Base-by-base conservation (phyloP, 2,329 filamentous ascomycete genomes). In the Monosporascus sp. region DNA sequence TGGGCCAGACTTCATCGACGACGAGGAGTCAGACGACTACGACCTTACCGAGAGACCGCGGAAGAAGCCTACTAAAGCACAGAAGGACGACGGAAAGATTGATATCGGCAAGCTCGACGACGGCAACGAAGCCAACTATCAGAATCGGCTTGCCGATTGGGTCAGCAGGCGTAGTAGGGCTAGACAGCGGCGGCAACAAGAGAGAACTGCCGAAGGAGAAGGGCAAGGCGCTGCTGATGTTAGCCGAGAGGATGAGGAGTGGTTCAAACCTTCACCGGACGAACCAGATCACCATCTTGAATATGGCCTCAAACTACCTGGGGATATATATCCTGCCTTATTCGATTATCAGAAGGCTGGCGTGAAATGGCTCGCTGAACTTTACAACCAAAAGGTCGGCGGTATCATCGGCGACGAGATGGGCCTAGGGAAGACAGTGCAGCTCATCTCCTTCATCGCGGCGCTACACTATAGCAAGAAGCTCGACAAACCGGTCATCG, bases 321-420 rank as follows among this genome's bases (percentile, higher is more conserved):
- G 94, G 2, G 94, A 99, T 63, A 93, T 99, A 7, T 92, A 89
- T 59, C 90, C 91, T 0, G 90, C 90, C 2, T 75, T 99, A 0
- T 99, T 97, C 63, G 90, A 95, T 58, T 99, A 99, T 61, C 94
- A 99, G 65, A 97, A 96, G 70, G 97, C 91, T 0, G 92, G 93
- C 3, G 91, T 99, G 3, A 89, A 96, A 66, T 99, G 94, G 94
- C 80, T 99, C 6, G 91, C 90, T 68, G 93, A 99, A 68, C 76
- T 99, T 2, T 93, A 96, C 67, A 84, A 85, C 52, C 91, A 97
- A 67, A 83, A 88, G 55, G 91, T 96, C 5, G 94, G 94, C 24
- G 94, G 94, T 3, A 97, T 99, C 51, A 82, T 99, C 39, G 94
- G 93, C 6, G 94, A 99, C 65, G 94, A 99, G 70, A 99, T 99